These are phyloP conservation scores for Lactuca saligna DNA, from an alignment of 129 eudicot species.

Conservation along the genomic window DNA sequence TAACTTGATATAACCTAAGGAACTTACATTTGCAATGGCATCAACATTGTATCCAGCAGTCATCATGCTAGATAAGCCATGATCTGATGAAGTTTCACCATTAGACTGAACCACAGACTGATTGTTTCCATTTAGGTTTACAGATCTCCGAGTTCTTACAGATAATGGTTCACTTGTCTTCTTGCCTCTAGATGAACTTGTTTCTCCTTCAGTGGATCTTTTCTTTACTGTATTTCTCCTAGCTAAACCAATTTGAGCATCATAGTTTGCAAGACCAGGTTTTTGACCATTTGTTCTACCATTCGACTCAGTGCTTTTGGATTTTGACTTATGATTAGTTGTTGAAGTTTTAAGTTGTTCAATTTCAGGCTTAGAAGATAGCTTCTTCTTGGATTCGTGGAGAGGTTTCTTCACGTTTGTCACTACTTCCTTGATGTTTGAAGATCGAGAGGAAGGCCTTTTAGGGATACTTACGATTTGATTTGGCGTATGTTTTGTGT, in stretches of 20 bases:
- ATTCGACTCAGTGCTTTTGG: constrained; percentile 30
- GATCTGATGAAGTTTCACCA: constrained; percentile 31
- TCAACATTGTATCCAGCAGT: constrained; percentile 44
- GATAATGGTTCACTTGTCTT: constrained; percentile 29
- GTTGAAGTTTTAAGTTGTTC: constrained; percentile 17
- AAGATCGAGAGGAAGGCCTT: constrained; percentile 37
- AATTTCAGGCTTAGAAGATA: constrained; percentile 18
- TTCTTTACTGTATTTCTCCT: constrained; percentile 38
- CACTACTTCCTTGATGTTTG: constrained; percentile 24
- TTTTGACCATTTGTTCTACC: constrained; percentile 28
- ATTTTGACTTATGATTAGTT: constrained; percentile 26
- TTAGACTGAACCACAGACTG: constrained; percentile 27
- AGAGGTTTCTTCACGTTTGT: constrained; percentile 29
- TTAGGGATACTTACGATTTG: constrained; percentile 36
- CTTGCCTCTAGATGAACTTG: constrained; percentile 61
- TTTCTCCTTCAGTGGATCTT: constrained; percentile 61
- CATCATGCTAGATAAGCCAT: neutral
- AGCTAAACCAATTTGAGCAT: constrained; percentile 34
- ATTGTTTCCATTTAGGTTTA: constrained; percentile 27
- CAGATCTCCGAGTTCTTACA: constrained; percentile 49
- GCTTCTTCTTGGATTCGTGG: constrained; percentile 35
- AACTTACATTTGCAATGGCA: constrained; percentile 72
- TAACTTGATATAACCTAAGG: neutral
- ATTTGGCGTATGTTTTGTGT: constrained; percentile 30
- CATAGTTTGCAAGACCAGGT: constrained; percentile 34